A percentile compares a stretch with the other conserved stretches of the same genome.
These are phyloP conservation scores for Medicago arabica DNA, from an alignment of 306 rosid species.

Conservation along the genomic window DNA sequence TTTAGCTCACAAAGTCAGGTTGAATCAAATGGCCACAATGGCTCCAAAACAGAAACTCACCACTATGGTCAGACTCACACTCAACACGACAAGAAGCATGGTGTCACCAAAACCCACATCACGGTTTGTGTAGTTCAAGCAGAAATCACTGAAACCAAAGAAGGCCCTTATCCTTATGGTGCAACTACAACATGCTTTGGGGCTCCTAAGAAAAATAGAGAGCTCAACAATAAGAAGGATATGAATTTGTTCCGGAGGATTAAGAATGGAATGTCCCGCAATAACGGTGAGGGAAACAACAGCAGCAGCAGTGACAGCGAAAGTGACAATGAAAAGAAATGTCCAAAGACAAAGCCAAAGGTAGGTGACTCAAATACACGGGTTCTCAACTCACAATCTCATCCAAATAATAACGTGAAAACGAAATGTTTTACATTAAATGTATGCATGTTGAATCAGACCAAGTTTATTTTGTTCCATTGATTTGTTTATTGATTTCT, in stretches of 20 bases:
- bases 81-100: constrained; percentile 44
- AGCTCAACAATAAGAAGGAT: constrained; percentile 46
- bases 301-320: constrained; percentile 48
- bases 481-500: not conserved
- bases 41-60: constrained; percentile 40
- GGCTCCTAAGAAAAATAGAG: constrained; percentile 39
- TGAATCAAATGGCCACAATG: constrained; percentile 34
- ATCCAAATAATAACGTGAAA: not conserved
- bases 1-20: constrained; percentile 41
- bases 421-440: not conserved
- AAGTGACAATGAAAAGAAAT: constrained; percentile 41
- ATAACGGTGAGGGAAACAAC: constrained; percentile 23
- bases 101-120: constrained; percentile 43
- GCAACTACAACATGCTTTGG: constrained; percentile 46
- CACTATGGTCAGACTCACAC: constrained; percentile 46
- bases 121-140: constrained; percentile 46
- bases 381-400: not conserved
- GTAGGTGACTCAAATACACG: constrained; percentile 32
- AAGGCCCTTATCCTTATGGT: constrained; percentile 39
- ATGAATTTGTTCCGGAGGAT: constrained; percentile 50
- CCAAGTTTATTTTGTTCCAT: constrained; percentile 5
- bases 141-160: constrained; percentile 42
- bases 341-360: constrained; percentile 40
- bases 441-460: constrained; percentile 15
- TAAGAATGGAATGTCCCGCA: constrained; percentile 48